Conservation (phyloP, 306 rosid genomes). For the Mimosa pudica region DNA sequence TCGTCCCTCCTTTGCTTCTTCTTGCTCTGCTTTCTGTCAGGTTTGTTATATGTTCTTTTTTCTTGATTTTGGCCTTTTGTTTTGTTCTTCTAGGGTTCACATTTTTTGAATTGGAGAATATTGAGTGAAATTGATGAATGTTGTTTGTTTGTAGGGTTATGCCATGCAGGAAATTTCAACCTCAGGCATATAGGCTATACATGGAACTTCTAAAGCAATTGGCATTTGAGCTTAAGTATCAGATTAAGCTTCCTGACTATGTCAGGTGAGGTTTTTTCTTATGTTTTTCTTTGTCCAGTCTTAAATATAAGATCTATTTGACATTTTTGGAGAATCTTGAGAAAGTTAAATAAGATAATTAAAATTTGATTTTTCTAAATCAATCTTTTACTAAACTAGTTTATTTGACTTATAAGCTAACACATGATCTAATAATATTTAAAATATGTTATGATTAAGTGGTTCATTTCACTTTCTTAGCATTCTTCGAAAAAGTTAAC, state of each 20-base stretch:
- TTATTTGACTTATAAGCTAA: too few species aligned
- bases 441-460: too few species aligned
- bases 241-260: slow-evolving; percentile 55
- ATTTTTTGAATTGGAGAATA: background rate
- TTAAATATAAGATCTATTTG: too few species aligned
- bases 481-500: too few species aligned
- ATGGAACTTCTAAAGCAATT: slow-evolving; percentile 74
- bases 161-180: slow-evolving; percentile 65
- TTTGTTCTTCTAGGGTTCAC: background rate
- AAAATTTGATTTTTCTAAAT: too few species aligned
- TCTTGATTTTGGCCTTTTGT: background rate
- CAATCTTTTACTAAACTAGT: too few species aligned
- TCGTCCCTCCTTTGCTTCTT: slow-evolving; percentile 81
- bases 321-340: too few species aligned
- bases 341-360: too few species aligned
- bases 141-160: slow-evolving; percentile 54
- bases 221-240: slow-evolving; percentile 52
- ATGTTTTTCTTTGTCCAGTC: background rate
- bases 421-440: too few species aligned
- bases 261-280: slow-evolving; percentile 46
- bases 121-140: background rate
- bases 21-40: slow-evolving; percentile 84
- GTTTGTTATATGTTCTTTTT: slow-evolving; percentile 36
- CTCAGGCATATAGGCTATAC: slow-evolving; percentile 74
- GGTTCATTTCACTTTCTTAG: too few species aligned